These are phyloP conservation scores for Orbilia oligospora DNA, from an alignment of 2,329 filamentous ascomycete species.

Conservation along the genomic window DNA sequence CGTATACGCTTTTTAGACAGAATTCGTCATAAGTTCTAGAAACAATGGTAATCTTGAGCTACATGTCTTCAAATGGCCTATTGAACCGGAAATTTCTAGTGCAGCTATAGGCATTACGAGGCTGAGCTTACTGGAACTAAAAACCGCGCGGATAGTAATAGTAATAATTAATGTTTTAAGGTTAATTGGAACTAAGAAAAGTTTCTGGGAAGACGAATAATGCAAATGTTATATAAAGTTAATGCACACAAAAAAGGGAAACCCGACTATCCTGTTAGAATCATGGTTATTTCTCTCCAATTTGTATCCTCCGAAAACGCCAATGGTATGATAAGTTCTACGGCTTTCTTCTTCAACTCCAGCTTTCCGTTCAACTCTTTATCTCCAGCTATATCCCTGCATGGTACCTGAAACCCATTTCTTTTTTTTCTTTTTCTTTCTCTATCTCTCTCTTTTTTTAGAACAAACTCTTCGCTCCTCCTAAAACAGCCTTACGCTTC, in stretches of 20 bases:
- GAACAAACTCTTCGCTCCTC: conserved; percentile 65
- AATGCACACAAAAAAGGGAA: not conserved
- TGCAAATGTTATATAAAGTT: conserved; percentile 1
- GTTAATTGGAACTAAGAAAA: not conserved
- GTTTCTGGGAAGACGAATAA: not conserved
- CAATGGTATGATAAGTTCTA: conserved; percentile 24
- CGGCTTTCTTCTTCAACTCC: not conserved
- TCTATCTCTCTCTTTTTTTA: not conserved
- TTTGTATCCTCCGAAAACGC: conserved; percentile 36
- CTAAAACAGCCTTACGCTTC: conserved; percentile 86
- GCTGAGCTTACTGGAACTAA: not conserved
- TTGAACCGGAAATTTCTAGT: not conserved
- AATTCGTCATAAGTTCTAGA: too few species aligned
- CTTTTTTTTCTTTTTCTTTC: too few species aligned
- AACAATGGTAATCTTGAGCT: too few species aligned
- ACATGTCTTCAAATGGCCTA: not conserved
- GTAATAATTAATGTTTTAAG: conserved; percentile 9
- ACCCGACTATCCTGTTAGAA: conserved; percentile 9
- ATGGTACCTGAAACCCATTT: not conserved
- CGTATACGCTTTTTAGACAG: too few species aligned
- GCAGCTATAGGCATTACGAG: not conserved
- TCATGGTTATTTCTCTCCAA: conserved; percentile 11
- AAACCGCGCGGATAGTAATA: not conserved
- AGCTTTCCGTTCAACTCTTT: not conserved
- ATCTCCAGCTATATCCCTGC: not conserved